Evolutionary conservation across 192 early-diverging fungal species (phyloP), one percentile per base, ranked within the genome.

Genomic region (Radiomyces spectabilis): DNA sequence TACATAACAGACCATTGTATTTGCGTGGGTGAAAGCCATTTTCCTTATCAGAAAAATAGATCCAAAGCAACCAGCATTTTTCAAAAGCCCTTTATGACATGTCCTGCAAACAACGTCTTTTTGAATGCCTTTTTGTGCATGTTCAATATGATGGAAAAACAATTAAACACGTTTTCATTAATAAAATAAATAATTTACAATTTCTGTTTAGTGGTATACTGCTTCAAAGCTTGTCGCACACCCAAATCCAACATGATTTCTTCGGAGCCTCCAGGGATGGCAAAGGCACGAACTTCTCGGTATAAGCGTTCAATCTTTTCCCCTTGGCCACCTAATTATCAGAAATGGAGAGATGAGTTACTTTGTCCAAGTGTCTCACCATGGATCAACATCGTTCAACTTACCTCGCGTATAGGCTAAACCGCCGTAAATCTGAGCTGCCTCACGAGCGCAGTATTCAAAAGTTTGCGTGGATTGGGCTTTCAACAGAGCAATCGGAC

Each of bases 241-340:
- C 89, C 88, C 16, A 92, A 65, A 64, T 92, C 89, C 39, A 90
- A 59, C 80, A 82, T 85, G 39, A 83, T 85, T 55, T 85, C 87
- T 68, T 91, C 90, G 30, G 83, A 85, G 13, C 90, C 90, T 26
- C 90, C 90, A 41, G 87, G 87, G 61, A 89, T 89, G n/a, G 87
- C 86, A 55, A 86, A 86, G 10, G 82, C 85, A 29, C 88, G 68
- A 1, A 93, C 90, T 72, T 93, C 90, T 55, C 90, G 77, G 65
- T 89, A 91, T 22, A 91, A 63, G 58, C 90, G 72, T 72, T 93
- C 90, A 7, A 93, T 78, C 59, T 82, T 80, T 61, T 81, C 81
- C 37, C 67, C 81, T 46, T 83, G 81, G 15, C 80, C 85, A 41
- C 65, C n/a, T n/a, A n/a, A n/a, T n/a, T n/a, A n/a, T n/a, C n/a